Percentiles rank a stretch among this genome's conserved stretches.
Conservation (phyloP, 805 yeast genomes). For the Nakazawaea molendinolei region DNA sequence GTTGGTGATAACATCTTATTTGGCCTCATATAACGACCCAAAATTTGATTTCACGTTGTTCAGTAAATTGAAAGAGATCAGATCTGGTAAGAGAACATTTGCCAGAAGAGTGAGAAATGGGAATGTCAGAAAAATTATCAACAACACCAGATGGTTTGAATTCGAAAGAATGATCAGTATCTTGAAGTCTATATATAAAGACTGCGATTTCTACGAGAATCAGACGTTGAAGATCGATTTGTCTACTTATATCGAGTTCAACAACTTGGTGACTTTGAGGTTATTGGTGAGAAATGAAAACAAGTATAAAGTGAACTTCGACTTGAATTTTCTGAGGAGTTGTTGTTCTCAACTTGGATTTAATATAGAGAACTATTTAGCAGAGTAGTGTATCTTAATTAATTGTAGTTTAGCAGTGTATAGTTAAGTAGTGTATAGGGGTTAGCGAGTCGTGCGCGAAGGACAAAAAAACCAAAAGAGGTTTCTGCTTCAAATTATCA, state of each 20-base stretch:
- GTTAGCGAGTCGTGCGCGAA: no score
- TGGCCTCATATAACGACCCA: constrained; percentile 73
- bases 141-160: constrained; percentile 66
- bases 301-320: constrained; percentile 73
- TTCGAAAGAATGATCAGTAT: constrained; percentile 79
- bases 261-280: constrained; percentile 52
- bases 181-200: constrained; percentile 58
- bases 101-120: constrained; percentile 36
- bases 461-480: no score
- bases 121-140: constrained; percentile 46
- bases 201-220: constrained; percentile 24
- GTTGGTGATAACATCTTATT: constrained; percentile 72
- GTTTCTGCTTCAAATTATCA: no score
- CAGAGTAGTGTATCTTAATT: constrained; percentile 25
- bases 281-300: constrained; percentile 53
- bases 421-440: neutral
- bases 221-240: constrained; percentile 22
- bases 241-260: constrained; percentile 49
- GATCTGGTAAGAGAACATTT: constrained; percentile 29
- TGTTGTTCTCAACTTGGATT: constrained; percentile 61
- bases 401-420: neutral
- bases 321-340: constrained; percentile 56
- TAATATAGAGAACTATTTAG: constrained; percentile 56
- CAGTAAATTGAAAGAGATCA: constrained; percentile 51
- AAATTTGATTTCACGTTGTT: constrained; percentile 64